Evolutionary conservation across 495 filamentous ascomycete genomes (phyloP).

Genomic region (Pseudomonodictys pantanalensis): DNA sequence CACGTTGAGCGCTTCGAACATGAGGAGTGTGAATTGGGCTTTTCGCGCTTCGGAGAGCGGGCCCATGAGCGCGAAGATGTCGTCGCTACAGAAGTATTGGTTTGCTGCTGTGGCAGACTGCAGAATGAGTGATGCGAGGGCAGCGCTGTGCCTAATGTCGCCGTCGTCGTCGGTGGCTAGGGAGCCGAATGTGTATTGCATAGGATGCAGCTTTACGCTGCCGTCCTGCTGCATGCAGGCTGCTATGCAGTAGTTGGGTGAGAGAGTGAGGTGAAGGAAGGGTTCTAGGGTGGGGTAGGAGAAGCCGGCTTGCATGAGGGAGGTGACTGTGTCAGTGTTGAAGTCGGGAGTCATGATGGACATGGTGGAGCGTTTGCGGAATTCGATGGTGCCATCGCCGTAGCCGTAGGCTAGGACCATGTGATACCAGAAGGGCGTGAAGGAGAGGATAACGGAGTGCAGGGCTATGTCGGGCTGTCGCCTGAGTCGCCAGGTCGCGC

Average conservation of each 20-base stretch:
- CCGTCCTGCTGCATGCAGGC: constrained; percentile 64
- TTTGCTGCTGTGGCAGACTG: constrained; percentile 57
- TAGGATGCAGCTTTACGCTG: constrained; percentile 58
- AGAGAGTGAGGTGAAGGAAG: constrained; percentile 58
- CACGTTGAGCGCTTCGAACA: constrained; percentile 64
- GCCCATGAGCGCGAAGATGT: constrained; percentile 64
- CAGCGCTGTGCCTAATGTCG: constrained; percentile 32
- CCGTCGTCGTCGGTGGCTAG: constrained; percentile 26
- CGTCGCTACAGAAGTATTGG: constrained; percentile 64
- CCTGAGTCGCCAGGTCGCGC: constrained; percentile 56
- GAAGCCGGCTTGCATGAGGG: constrained; percentile 70
- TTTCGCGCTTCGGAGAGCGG: constrained; percentile 15
- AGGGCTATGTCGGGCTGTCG: constrained; percentile 62
- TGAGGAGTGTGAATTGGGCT: constrained; percentile 43
- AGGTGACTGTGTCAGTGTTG: constrained; percentile 62
- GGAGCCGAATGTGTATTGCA: constrained; percentile 50
- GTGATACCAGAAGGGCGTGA: constrained; percentile 63
- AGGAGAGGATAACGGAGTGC: constrained; percentile 65
- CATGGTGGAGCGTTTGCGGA: constrained; percentile 72
- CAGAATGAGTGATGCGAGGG: constrained; percentile 58
- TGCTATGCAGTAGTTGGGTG: constrained; percentile 68
- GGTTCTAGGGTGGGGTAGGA: constrained; percentile 54
- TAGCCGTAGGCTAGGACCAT: constrained; percentile 65
- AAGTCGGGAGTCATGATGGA: constrained; percentile 57
- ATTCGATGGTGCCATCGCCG: constrained; percentile 74